Evolutionary conservation across 2,329 filamentous ascomycete species (phyloP).

Genomic region (Neocatenulostroma microsporum): DNA sequence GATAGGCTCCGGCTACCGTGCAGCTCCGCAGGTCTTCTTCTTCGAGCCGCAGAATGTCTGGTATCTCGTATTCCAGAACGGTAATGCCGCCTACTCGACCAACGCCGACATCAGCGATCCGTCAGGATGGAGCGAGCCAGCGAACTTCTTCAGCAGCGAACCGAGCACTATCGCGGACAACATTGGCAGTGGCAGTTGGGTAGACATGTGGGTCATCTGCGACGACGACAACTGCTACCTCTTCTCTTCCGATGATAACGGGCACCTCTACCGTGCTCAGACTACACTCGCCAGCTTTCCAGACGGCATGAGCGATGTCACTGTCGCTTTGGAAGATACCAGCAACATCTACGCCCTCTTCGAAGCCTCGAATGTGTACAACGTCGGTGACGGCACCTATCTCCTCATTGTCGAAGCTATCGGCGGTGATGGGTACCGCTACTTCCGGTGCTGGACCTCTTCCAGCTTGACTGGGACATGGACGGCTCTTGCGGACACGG

Average conservation of each 20-base stretch:
- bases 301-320: constrained; percentile 30
- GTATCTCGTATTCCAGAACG: constrained; percentile 39
- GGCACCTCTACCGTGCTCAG: constrained; percentile 34
- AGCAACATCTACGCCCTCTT: constrained; percentile 26
- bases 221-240: constrained; percentile 32
- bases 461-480: constrained; percentile 28
- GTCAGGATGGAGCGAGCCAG: constrained; percentile 32
- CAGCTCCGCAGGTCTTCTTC: constrained; percentile 37
- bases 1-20: constrained; percentile 35
- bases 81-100: constrained; percentile 38
- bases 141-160: constrained; percentile 30
- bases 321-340: constrained; percentile 27
- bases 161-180: constrained; percentile 29
- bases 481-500: constrained; percentile 29
- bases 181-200: constrained; percentile 34
- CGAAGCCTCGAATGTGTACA: constrained; percentile 34
- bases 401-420: constrained; percentile 36
- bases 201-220: constrained; percentile 40
- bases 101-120: constrained; percentile 36
- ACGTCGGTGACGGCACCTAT: constrained; percentile 25
- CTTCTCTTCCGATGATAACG: constrained; percentile 38
- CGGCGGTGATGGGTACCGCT: constrained; percentile 27
- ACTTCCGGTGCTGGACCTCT: constrained; percentile 36
- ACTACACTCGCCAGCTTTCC: constrained; percentile 31
- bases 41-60: constrained; percentile 36